phyloP scores from a whole-genome alignment of 129 eudicot genomes.

The Kitagawia praeruptora region DNA sequence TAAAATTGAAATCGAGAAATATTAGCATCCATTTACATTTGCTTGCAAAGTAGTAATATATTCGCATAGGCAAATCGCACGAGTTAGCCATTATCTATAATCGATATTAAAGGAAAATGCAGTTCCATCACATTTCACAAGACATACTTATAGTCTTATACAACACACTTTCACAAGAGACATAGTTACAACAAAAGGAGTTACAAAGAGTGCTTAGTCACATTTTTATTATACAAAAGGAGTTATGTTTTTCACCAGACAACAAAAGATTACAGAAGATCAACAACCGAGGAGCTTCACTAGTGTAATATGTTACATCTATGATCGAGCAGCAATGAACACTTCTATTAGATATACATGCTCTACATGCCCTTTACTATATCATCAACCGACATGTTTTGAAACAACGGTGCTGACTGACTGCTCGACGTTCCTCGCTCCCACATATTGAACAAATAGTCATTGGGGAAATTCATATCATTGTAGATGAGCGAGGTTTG shows the following conservation, averaged over 20 bases:
- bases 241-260: not conserved
- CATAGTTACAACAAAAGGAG: not conserved
- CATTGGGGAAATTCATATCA: conserved; percentile 31
- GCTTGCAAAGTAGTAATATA: no score
- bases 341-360: not conserved
- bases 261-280: not conserved
- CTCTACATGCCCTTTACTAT: not conserved
- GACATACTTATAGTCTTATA: no score
- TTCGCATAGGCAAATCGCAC: no score
- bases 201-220: not conserved
- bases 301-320: not conserved
- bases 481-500: conserved; percentile 33
- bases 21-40: no score
- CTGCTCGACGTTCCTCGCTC: conserved; percentile 32
- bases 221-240: not conserved
- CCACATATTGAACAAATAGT: conserved; percentile 32
- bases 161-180: not conserved
- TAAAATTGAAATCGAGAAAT: no score
- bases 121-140: not conserved
- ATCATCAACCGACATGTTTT: conserved; percentile 36
- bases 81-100: no score
- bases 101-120: no score
- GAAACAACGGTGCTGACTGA: conserved; percentile 20
- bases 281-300: not conserved
- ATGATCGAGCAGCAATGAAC: not conserved